Conservation (phyloP, 257 asterid species). For the Sherardia arvensis region DNA sequence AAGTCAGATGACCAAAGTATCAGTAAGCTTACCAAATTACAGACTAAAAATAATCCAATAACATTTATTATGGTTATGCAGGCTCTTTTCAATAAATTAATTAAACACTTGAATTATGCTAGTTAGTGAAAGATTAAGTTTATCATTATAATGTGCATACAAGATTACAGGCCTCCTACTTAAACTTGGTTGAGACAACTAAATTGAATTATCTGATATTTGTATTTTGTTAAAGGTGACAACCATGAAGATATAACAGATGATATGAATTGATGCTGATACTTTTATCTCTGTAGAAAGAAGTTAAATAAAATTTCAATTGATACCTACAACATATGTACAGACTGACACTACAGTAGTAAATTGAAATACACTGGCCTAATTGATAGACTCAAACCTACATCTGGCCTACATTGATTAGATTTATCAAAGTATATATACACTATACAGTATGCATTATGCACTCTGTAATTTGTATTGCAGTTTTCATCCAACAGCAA, state of each 20-base stretch:
- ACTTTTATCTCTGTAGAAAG: neutral
- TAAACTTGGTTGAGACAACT: neutral
- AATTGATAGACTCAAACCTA: neutral
- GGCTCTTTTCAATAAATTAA: neutral
- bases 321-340: neutral
- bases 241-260: neutral
- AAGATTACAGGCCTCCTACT: neutral
- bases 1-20: neutral
- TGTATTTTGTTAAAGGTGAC: neutral
- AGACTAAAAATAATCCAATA: neutral
- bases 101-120: neutral
- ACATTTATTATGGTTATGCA: neutral
- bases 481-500: neutral
- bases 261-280: neutral
- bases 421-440: neutral
- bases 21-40: neutral
- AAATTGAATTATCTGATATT: neutral
- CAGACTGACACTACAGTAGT: too few relatives aligned
- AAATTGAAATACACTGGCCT: neutral
- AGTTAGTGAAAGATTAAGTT: neutral
- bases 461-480: neutral
- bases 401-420: neutral
- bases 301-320: neutral
- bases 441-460: neutral
- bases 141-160: neutral